Base-by-base conservation (phyloP, 2,329 filamentous ascomycete species). In the Colletotrichum noveboracense region DNA sequence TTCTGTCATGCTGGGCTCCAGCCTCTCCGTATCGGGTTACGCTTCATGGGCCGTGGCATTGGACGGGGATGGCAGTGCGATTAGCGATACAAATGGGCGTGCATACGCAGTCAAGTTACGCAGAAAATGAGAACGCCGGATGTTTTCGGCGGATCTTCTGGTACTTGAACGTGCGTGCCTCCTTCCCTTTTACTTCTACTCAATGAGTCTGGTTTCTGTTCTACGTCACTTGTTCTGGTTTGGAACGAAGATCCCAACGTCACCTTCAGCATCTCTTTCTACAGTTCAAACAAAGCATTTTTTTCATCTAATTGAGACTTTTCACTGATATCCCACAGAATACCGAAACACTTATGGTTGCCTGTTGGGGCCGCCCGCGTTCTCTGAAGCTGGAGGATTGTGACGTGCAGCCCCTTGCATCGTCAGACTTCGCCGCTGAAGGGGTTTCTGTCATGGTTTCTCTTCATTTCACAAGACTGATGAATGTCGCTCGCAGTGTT, bases 141-240 rank as follows among this genome's bases (percentile, higher is more conserved):
- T 43, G 38, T n/a, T 10, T 43, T n/a, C 38, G 38, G 18, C 38
- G 38, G 18, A 43, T 43, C 18, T 43, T 43, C 1, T 43, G 38
- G 38, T 43, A 43, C 3, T 43, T 43, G 18, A 43, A 43, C 18
- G 38, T 43, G 38, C 8, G 38, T 43, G 38, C 18, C 5, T 43
- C 38, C 38, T 43, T 43, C 38, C 38, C 38, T 43, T 43, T 1
- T 43, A n/a, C 9, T n/a, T 3, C 12, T 10, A 10, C 18, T 10
- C n/a, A 12, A n/a, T 0, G 38, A 6, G 18, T n/a, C 38, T 43
- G 38, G 38, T 0, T 12, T n/a, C 38, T n/a, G 38, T n/a, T 43
- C 1, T 6, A n/a, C 4, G 18, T n/a, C 18, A 43, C 9, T 1
- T n/a, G 1, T 6, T 0, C 38, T 43, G 38, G 1, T n/a, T n/a